phyloP scores from a whole-genome alignment of 1,139 yeast species.

The Yamadazyma diospyri region DNA sequence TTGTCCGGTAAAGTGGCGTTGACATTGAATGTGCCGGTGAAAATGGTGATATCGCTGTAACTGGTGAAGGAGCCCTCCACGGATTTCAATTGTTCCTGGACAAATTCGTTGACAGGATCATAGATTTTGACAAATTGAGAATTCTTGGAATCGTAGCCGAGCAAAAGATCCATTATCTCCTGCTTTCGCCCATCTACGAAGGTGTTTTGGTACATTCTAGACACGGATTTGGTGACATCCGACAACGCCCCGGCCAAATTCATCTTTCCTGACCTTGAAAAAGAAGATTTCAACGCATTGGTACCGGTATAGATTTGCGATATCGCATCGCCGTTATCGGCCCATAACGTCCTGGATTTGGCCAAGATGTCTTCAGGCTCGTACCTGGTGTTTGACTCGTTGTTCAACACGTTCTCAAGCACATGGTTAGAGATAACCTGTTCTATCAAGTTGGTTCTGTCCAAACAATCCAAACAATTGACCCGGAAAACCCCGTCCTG shows the following conservation, averaged over 20 bases:
- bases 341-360: slow-evolving; percentile 87
- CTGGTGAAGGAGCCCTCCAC: slow-evolving; percentile 59
- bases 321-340: slow-evolving; percentile 96
- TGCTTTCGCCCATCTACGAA: slow-evolving; percentile 92
- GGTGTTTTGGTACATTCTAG: slow-evolving; percentile 92
- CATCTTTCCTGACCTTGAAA: slow-evolving; percentile 93
- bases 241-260: slow-evolving; percentile 93
- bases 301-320: slow-evolving; percentile 98
- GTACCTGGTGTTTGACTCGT: slow-evolving; percentile 28
- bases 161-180: slow-evolving; percentile 74
- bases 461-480: slow-evolving; percentile 92
- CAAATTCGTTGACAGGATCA: slow-evolving; percentile 87
- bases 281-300: slow-evolving; percentile 90
- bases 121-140: slow-evolving; percentile 70
- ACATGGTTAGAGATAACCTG: slow-evolving; percentile 68
- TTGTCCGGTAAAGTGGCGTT: slow-evolving; percentile 63
- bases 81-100: slow-evolving; percentile 54
- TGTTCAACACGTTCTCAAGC: slow-evolving; percentile 61
- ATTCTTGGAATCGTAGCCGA: slow-evolving; percentile 72
- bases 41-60: slow-evolving; percentile 55
- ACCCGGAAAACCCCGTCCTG: slow-evolving; percentile 91
- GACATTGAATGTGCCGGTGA: slow-evolving; percentile 85
- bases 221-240: slow-evolving; percentile 93
- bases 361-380: slow-evolving; percentile 47
- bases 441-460: slow-evolving; percentile 89